A percentile compares a stretch with the other conserved stretches of the same genome.
These are phyloP conservation scores for Kwoniella europaea DNA, from an alignment of 768 basidiomycete species.

Conservation along the genomic window DNA sequence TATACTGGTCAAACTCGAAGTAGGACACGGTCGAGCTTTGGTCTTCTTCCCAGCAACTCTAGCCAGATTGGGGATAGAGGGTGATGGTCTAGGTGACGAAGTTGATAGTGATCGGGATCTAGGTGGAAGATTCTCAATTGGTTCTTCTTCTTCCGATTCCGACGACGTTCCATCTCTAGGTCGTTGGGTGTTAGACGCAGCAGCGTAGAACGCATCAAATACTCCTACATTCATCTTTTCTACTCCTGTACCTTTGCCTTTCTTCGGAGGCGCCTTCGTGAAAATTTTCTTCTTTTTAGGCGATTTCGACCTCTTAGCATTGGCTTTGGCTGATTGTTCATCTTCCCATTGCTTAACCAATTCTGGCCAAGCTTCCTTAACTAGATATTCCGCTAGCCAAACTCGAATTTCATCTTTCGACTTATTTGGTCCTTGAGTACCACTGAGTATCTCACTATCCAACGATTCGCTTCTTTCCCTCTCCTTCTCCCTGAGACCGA, in stretches of 20 bases:
- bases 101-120: slow-evolving; percentile 16
- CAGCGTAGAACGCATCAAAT: slow-evolving; percentile 28
- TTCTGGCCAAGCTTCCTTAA: slow-evolving; percentile 69
- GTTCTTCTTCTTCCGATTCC: slow-evolving; percentile 26
- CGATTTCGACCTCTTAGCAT: slow-evolving; percentile 62
- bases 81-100: background rate
- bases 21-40: slow-evolving; percentile 12
- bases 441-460: background rate
- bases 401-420: slow-evolving; percentile 66
- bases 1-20: slow-evolving; percentile 19
- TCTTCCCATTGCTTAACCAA: slow-evolving; percentile 70
- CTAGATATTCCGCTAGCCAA: slow-evolving; percentile 85
- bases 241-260: slow-evolving; percentile 3
- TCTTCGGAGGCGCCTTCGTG: background rate
- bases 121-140: slow-evolving; percentile 13
- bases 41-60: slow-evolving; percentile 5
- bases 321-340: slow-evolving; percentile 68
- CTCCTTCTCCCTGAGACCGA: slow-evolving; percentile 51
- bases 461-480: slow-evolving; percentile 58
- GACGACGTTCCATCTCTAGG: background rate
- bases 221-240: slow-evolving; percentile 14
- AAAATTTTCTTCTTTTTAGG: slow-evolving; percentile 60
- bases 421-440: background rate
- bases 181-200: slow-evolving; percentile 7
- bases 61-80: background rate